Evolutionary conservation across 2,329 filamentous ascomycete genomes (phyloP), one percentile per base, ranked within the genome.

Genomic region (Myriangium duriaei): DNA sequence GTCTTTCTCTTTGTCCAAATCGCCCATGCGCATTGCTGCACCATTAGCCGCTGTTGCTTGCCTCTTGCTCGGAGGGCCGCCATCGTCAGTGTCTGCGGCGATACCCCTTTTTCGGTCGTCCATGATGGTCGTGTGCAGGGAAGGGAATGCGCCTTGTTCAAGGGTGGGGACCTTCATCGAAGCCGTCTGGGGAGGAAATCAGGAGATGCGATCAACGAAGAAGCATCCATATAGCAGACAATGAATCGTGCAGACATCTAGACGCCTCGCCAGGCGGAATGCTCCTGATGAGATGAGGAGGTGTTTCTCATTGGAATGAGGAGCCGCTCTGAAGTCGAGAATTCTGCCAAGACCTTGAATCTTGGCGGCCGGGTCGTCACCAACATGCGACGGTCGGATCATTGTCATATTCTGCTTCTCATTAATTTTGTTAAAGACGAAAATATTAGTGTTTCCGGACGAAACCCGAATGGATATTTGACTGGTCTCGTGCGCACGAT

Each of bases 21-120:
- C 51, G 21, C 21, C 21, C 47, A 73, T 71, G 56, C 77, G 73
- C 51, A 71, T 64, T 51, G 72, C 75, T 47, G 69, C 64, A 54
- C 86, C 86, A 69, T 94, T 95, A 48, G 88, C 73, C 43, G 63
- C 53, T 37, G 68, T 72, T 40, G 85, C 83, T 61, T 93, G 82
- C 63, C 86, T 81, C 71, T 96, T 98, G 56, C 78, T 81, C 14
- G 88, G 87, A 49, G 88, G 88, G 48, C 81, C 82, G 55, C 83
- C 69, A 51, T 95, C 85, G 60, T 91, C 83, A 54, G 75, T 68
- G 57, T 80, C 81, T 63, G 75, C 72, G 51, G 81, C 73, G 57
- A 86, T 83, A 57, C 86, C 81, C 75, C 91, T 79, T 75, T 98
- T 98, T 75, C 91, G 85, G 71, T 96, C 91, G 74, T 98, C 91